Conservation (phyloP, 2,329 filamentous ascomycete genomes). For the Diplocarpon mali region DNA sequence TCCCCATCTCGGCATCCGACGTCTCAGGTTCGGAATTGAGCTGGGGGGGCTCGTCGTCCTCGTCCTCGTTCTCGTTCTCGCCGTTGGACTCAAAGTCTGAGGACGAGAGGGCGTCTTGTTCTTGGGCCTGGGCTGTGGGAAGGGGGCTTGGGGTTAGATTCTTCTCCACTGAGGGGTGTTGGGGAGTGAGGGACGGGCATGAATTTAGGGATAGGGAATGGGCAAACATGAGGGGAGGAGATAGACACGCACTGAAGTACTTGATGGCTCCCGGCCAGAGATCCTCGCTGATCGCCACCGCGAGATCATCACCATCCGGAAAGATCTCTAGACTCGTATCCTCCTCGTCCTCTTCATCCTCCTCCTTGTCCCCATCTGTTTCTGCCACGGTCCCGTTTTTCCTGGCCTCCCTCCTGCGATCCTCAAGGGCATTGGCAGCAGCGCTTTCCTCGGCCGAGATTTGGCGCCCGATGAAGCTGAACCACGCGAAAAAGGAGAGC, state of each 20-base stretch:
- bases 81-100: constrained; percentile 58
- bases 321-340: constrained; percentile 71
- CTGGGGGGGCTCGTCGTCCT: neutral
- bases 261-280: constrained; percentile 80
- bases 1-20: neutral
- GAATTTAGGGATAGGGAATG: neutral
- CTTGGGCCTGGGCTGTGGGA: constrained; percentile 55
- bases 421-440: constrained; percentile 48
- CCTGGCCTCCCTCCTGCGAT: constrained; percentile 40
- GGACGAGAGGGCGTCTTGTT: constrained; percentile 56
- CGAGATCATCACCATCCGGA: constrained; percentile 75
- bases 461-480: constrained; percentile 64
- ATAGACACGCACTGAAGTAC: constrained; percentile 64
- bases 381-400: constrained; percentile 27
- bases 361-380: constrained; percentile 32
- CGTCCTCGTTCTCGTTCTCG: constrained; percentile 34
- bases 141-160: neutral
- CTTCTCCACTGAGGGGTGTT: neutral
- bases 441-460: constrained; percentile 63
- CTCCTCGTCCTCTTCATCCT: constrained; percentile 40
- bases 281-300: constrained; percentile 72
- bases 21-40: neutral
- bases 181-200: neutral
- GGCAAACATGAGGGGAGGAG: constrained; percentile 1
- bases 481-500: constrained; percentile 80